These are phyloP conservation scores for Colletotrichum acutatum DNA, from an alignment of 2,329 filamentous ascomycete genomes.

Conservation along the genomic window DNA sequence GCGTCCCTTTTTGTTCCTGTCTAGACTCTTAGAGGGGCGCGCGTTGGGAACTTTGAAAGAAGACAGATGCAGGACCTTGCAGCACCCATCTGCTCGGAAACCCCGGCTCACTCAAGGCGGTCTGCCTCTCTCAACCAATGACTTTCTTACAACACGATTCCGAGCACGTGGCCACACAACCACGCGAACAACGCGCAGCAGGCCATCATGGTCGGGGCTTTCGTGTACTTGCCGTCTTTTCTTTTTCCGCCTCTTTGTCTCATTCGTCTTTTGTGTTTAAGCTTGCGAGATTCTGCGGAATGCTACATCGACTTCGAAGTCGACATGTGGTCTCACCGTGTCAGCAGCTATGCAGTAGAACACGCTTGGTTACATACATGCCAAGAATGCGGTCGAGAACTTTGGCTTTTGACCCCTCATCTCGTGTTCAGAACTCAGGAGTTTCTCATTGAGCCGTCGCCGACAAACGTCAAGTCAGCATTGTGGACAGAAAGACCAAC, in stretches of 20 bases:
- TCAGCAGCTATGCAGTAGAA: not conserved
- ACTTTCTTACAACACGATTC: slow-evolving; percentile 11
- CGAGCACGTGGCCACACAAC: not conserved
- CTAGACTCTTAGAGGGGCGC: not conserved
- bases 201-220: not conserved
- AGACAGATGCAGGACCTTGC: not conserved
- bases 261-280: not conserved
- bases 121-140: slow-evolving; percentile 5
- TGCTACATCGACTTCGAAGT: not conserved
- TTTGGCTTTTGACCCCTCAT: not conserved
- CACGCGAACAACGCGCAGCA: not conserved
- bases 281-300: not conserved
- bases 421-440: not conserved
- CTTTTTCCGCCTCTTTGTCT: not conserved
- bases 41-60: not conserved
- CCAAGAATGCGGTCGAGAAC: slow-evolving; percentile 7
- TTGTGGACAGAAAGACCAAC: not conserved
- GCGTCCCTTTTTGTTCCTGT: slow-evolving; percentile 8
- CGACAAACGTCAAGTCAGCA: not conserved
- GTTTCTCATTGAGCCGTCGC: not conserved
- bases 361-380: slow-evolving; percentile 23
- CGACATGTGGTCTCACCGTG: not conserved
- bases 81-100: slow-evolving; percentile 25
- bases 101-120: slow-evolving; percentile 14
- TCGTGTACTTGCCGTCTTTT: not conserved